Base-by-base conservation (phyloP, 129 eudicot genomes). In the Kitagawia praeruptora region DNA sequence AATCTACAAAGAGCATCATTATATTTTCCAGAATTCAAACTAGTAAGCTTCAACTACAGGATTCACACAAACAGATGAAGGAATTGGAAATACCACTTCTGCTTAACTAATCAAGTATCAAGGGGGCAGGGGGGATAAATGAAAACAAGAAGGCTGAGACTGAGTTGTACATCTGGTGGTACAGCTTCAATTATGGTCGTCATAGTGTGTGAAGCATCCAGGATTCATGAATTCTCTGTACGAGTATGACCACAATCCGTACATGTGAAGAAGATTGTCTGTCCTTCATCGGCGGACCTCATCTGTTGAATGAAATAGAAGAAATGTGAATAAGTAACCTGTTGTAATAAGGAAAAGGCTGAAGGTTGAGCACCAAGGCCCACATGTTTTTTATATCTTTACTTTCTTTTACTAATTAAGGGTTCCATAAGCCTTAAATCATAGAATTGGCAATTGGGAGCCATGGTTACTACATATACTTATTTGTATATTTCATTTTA, bases 261-360 rank as follows among this genome's bases (percentile, higher is more conserved):
- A 83, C 98, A 93, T 18, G 87, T 84, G 69, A 82, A 89, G 70
- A 93, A 93, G 83, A 87, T 87, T 40, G 93, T 90, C 77, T 93
- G 98, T 70, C 96, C 98, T 90, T 93, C 97, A 88, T 93, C 98
- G 58, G 98, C 93, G 53, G 98, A 93, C 85, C 97, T 85, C 15
- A 85, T 93, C 89, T 86, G 85, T 81, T 78, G 74, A 83, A 78
- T n/a, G 16, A n/a, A 34, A 61, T 23, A 49, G 4, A 83, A 44
- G 42, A 61, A 76, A n/a, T n/a, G 13, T 37, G 21, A 6, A n/a
- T 10, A 48, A 31, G 34, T 31, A 31, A 0, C 37, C 37, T 34
- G 37, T 34, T 34, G 37, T 34, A 34, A 34, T 34, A 34, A 34
- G 37, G 37, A 34, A 34, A 34, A 34, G 37, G 37, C 37, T 34